A percentile compares a stretch with the other conserved stretches of the same genome.
These are phyloP conservation scores for Ulmus americana DNA, from an alignment of 331 rosid species.

Conservation along the genomic window DNA sequence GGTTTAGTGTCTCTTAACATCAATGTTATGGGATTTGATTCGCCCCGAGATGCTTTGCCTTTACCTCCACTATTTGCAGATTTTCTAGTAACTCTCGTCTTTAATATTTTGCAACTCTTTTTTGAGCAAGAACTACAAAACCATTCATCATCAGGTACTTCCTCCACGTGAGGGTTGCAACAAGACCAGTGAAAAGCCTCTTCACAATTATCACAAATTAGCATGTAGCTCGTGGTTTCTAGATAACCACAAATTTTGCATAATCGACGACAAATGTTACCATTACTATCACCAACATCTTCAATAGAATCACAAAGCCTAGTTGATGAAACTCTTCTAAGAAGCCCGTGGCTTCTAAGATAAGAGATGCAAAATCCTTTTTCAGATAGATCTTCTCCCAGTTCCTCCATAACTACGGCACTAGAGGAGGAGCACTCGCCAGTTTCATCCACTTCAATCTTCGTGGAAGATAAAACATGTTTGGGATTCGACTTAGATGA, in stretches of 20 bases:
- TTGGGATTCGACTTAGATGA: slow-evolving; percentile 76
- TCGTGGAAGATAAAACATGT: slow-evolving; percentile 41
- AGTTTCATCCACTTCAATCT: slow-evolving; percentile 55
- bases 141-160: slow-evolving; percentile 71
- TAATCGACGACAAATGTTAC: slow-evolving; percentile 34
- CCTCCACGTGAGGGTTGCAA: slow-evolving; percentile 54
- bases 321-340: slow-evolving; percentile 29
- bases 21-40: slow-evolving; percentile 41
- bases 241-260: slow-evolving; percentile 68
- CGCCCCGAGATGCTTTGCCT: slow-evolving; percentile 43
- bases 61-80: slow-evolving; percentile 33
- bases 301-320: slow-evolving; percentile 29
- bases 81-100: slow-evolving; percentile 34
- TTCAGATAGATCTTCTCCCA: slow-evolving; percentile 44
- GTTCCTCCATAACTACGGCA: slow-evolving; percentile 41
- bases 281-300: slow-evolving; percentile 27
- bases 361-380: slow-evolving; percentile 67
- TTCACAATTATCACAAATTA: slow-evolving; percentile 87
- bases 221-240: slow-evolving; percentile 52
- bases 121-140: slow-evolving; percentile 72
- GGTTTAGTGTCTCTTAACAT: slow-evolving; percentile 61
- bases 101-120: slow-evolving; percentile 51
- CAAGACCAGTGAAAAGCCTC: slow-evolving; percentile 76
- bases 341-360: slow-evolving; percentile 64
- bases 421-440: slow-evolving; percentile 89